These are phyloP conservation scores for Zoysia pacifica DNA, from an alignment of 176 grass and related monocot genomes.

Conservation along the genomic window DNA sequence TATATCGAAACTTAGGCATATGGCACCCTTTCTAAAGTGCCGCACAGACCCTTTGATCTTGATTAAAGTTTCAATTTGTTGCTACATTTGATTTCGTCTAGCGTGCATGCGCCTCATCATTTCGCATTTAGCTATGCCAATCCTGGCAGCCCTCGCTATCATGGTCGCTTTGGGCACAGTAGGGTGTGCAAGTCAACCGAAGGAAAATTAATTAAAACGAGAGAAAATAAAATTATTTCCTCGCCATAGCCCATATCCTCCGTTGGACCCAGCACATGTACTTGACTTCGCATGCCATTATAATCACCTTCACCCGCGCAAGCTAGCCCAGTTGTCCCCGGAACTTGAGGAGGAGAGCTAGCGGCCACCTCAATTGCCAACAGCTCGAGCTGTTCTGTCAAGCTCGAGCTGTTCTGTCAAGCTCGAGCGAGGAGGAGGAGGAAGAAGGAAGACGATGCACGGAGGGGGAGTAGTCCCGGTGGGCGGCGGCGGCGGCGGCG, in stretches of 20 bases:
- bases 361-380: neutral
- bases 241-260: neutral
- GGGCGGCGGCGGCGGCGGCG: neutral
- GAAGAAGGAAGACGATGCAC: slow-evolving; percentile 16
- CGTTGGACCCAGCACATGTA: neutral
- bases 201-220: neutral
- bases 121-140: neutral
- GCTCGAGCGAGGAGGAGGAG: neutral
- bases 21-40: neutral
- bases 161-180: neutral
- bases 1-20: too few species aligned
- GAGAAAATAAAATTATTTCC: neutral
- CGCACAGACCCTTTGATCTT: neutral
- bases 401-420: neutral
- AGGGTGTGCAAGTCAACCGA: neutral
- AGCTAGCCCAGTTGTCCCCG: slow-evolving; percentile 24
- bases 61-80: neutral
- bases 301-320: neutral
- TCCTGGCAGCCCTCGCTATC: neutral
- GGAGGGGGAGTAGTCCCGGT: slow-evolving; percentile 10
- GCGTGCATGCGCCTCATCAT: neutral
- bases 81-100: neutral
- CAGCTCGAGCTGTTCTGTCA: neutral
- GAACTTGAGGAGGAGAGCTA: neutral
- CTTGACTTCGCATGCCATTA: slow-evolving; percentile 8